Base-by-base conservation (phyloP, 129 eudicot genomes). In the Sambucus nigra region DNA sequence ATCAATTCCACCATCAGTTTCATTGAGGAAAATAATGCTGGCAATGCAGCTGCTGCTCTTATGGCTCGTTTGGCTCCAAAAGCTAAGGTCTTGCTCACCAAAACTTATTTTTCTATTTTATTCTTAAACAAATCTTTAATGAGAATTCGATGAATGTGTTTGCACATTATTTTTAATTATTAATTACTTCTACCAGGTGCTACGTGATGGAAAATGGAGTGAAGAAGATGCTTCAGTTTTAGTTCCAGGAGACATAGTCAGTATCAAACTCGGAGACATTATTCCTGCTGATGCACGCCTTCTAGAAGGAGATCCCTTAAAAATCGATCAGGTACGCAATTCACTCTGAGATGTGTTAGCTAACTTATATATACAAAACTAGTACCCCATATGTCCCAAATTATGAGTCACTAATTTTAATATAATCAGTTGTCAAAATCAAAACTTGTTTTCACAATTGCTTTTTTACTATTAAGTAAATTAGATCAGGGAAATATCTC, bases 221-320 rank as follows among this genome's bases (percentile, higher is more conserved):
- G 80, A 74, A 22, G 69, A 63, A 50, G 80, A 74, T 51, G 76
- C 80, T 48, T 13, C 75, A n/a, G 45, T 59, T 25, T 53, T 74
- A 51, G 80, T 74, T 42, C 80, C 76, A 5, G 80, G 80, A 2
- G 80, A 74, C 21, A 69, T 74, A 23, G 24, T 74, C 35, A 74
- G 80, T 57, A 68, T 74, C 18, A 74, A 69, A 60, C 64, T 74
- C 0, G 80, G 80, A 12, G 80, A 74, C 51, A 74, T 74, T 51
- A 55, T 74, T 32, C 76, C 80, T 27, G 80, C 80, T 20, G 80
- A 74, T 69, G 80, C 80, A 28, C 80, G 80, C 47, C 80, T 74
- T 35, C 51, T 74, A 1, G 63, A 74, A 42, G 80, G 80, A n/a
- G 80, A 74, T 58, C 80, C 80, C 7, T 67, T 74, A n/a, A 74